A percentile compares a stretch with the other conserved stretches of the same genome.
Evolutionary conservation across 441 rosid genomes (phyloP).

Genomic region (Bocquillonia castaneifolia): DNA sequence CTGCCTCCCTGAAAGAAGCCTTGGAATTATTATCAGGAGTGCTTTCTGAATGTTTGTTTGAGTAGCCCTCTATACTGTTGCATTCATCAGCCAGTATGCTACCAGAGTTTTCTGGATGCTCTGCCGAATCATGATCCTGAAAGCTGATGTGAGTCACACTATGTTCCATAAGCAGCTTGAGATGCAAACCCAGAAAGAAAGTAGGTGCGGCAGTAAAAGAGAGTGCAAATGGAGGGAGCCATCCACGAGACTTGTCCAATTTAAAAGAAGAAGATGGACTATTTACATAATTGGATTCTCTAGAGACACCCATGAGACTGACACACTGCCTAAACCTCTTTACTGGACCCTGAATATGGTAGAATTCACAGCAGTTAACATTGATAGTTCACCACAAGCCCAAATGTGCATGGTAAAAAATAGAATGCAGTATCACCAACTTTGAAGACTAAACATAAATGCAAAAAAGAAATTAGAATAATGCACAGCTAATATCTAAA

Average conservation of each 20-base stretch:
- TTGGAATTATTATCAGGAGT: constrained; percentile 23
- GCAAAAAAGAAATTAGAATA: background rate
- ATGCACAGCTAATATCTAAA: background rate
- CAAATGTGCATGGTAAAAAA: background rate
- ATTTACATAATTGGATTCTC: constrained; percentile 28
- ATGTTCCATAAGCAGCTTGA: constrained; percentile 58
- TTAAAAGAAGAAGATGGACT: constrained; percentile 23
- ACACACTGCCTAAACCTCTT: constrained; percentile 36
- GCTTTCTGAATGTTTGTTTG: constrained; percentile 28
- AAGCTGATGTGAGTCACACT: constrained; percentile 30
- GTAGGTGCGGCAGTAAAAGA: constrained; percentile 57
- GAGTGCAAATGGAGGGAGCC: constrained; percentile 41
- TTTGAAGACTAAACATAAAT: background rate
- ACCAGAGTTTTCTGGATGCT: constrained; percentile 32
- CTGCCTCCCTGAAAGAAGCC: constrained; percentile 22
- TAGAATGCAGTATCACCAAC: background rate
- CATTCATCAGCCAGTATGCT: constrained; percentile 33
- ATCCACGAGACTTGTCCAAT: constrained; percentile 32
- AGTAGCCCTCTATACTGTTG: constrained; percentile 30
- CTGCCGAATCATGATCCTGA: constrained; percentile 35
- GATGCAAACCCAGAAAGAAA: constrained; percentile 54
- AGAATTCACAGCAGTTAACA: constrained; percentile 22
- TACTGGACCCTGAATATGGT: constrained; percentile 38
- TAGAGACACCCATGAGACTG: constrained; percentile 30
- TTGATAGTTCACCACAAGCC: background rate